phyloP scores from a whole-genome alignment of 129 eudicot species.

The Pittosporum tobira region DNA sequence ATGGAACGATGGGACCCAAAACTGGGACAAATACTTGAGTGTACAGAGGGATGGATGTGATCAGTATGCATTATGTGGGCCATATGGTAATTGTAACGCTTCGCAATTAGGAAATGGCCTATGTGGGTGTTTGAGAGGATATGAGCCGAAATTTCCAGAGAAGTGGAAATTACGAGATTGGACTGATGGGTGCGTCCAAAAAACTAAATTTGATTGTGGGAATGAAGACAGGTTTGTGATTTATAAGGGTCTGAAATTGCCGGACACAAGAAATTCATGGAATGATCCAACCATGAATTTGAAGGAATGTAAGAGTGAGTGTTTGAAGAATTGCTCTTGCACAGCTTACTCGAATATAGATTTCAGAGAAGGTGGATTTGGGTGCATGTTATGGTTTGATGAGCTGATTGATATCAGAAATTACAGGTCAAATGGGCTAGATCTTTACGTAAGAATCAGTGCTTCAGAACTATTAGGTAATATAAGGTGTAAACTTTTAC shows the following conservation, averaged over 20 bases:
- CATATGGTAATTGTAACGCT: constrained; percentile 17
- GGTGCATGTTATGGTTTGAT: constrained; percentile 2
- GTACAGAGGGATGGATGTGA: neutral
- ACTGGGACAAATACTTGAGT: neutral
- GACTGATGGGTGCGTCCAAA: neutral
- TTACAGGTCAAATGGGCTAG: constrained; percentile 1
- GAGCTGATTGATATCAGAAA: constrained; percentile 1
- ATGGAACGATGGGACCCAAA: neutral
- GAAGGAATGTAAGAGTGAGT: neutral
- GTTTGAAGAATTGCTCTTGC: constrained; percentile 5
- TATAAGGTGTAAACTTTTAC: too few relatives aligned
- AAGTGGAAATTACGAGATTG: neutral
- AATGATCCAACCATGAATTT: neutral
- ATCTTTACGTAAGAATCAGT: neutral
- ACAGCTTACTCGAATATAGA: neutral
- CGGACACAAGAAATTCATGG: neutral
- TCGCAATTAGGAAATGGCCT: neutral
- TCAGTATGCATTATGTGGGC: neutral
- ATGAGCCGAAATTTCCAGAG: neutral
- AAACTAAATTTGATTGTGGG: neutral
- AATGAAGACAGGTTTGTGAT: neutral
- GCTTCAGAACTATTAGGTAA: constrained; percentile 4
- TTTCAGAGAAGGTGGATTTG: neutral
- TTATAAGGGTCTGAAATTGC: neutral
- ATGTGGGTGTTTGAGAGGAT: constrained; percentile 27